phyloP scores from a whole-genome alignment of 1,284 basidiomycete species.

The Sporisorium sorghi region DNA sequence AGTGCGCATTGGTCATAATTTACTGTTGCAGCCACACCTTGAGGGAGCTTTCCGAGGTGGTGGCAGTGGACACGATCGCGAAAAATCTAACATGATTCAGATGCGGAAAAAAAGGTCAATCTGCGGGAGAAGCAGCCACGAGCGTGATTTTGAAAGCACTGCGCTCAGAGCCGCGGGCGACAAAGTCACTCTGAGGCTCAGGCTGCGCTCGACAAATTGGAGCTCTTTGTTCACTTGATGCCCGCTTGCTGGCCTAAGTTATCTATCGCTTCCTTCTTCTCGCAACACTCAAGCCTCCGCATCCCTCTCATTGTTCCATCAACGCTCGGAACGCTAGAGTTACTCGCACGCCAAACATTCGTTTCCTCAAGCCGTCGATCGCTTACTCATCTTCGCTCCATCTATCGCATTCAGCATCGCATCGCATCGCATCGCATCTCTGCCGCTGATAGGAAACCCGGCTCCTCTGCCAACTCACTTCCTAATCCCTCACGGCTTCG shows the following conservation, averaged over 20 bases:
- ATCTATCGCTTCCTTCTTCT: neutral
- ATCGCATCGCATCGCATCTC: neutral
- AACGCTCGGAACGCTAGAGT: too few relatives aligned
- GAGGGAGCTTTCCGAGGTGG: too few relatives aligned
- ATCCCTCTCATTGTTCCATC: neutral
- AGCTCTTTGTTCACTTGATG: conserved; percentile 9
- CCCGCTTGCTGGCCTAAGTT: conserved; percentile 4
- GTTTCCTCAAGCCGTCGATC: neutral
- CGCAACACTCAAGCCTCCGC: neutral
- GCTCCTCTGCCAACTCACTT: neutral
- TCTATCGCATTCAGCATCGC: neutral
- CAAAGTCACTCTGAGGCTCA: too few relatives aligned
- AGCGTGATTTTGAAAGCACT: neutral
- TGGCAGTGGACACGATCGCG: too few relatives aligned
- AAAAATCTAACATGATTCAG: neutral
- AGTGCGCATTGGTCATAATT: neutral
- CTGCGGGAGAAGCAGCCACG: neutral
- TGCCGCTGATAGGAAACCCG: neutral
- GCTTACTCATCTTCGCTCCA: neutral
- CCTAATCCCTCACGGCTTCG: neutral
- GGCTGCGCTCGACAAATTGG: conserved; percentile 28
- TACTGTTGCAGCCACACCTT: neutral
- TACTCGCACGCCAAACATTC: too few relatives aligned
- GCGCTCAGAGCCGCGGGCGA: neutral
- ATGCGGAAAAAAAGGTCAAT: neutral